Evolutionary conservation across 2,329 filamentous ascomycete species (phyloP).

Genomic region (Fusarium brevicatenulatum): DNA sequence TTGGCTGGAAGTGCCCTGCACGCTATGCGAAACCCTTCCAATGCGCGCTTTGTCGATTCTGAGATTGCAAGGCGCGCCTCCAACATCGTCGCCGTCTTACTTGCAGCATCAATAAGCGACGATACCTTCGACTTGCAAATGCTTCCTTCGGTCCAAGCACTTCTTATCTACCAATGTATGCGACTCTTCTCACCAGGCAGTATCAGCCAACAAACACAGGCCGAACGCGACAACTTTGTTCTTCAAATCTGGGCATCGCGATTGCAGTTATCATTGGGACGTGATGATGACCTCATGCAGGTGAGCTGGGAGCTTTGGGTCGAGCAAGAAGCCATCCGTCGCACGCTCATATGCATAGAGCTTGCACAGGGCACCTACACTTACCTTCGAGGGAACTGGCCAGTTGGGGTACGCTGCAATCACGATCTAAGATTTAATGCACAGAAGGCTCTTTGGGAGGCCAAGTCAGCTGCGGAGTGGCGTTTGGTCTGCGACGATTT

Average conservation of each 20-base stretch:
- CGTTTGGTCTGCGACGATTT: neutral
- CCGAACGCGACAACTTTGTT: neutral
- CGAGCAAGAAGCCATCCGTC: neutral
- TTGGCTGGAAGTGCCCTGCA: neutral
- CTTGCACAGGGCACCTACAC: neutral
- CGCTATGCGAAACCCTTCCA: neutral
- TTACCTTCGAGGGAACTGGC: neutral
- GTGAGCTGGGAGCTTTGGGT: neutral
- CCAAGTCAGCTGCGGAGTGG: neutral
- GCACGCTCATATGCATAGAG: neutral
- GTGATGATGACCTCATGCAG: accelerated
- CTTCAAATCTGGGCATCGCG: neutral
- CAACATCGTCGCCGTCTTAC: neutral
- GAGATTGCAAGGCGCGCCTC: neutral
- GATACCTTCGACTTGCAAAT: neutral
- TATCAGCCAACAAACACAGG: neutral
- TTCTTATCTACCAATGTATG: neutral
- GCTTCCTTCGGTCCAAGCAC: neutral
- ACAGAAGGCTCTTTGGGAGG: neutral
- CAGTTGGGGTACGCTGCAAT: neutral
- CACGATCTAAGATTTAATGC: neutral
- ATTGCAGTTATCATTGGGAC: accelerated
- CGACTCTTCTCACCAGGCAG: neutral
- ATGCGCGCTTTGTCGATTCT: neutral
- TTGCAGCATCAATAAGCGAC: neutral